Conservation (phyloP, 2,329 filamentous ascomycete species). For the Botrytis fragariae region DNA sequence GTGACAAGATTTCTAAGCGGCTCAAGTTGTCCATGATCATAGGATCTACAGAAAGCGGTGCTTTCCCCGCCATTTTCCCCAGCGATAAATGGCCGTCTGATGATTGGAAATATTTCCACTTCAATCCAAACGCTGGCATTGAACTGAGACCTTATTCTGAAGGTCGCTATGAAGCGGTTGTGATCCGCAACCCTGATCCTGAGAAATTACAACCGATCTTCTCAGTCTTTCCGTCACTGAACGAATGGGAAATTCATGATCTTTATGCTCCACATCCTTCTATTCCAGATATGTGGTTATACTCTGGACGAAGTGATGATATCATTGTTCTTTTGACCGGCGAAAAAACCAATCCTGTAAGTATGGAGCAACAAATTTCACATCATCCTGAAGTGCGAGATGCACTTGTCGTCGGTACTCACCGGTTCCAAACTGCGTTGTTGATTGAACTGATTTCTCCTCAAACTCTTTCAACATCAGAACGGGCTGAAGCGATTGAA, state of each 20-base stretch:
- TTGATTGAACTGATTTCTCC: constrained; percentile 37
- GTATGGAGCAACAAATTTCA: constrained; percentile 39
- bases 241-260: constrained; percentile 41
- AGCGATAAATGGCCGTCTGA: background rate
- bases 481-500: background rate
- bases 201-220: constrained; percentile 34
- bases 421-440: constrained; percentile 39
- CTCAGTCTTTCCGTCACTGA: constrained; percentile 39
- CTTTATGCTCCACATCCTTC: constrained; percentile 41
- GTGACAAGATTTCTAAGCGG: no score
- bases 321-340: constrained; percentile 44
- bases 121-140: background rate
- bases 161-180: constrained; percentile 31
- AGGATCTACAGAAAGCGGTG: no score
- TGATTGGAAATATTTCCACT: constrained; percentile 4
- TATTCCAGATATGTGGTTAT: constrained; percentile 39
- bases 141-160: background rate
- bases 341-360: constrained; percentile 45
- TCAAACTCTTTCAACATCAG: background rate
- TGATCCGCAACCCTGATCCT: constrained; percentile 10
- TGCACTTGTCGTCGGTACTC: constrained; percentile 39
- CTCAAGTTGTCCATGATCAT: no score
- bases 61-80: background rate
- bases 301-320: constrained; percentile 42
- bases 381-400: constrained; percentile 37